phyloP scores from a whole-genome alignment of 2,329 filamentous ascomycete species.

The Botrytis medusae region DNA sequence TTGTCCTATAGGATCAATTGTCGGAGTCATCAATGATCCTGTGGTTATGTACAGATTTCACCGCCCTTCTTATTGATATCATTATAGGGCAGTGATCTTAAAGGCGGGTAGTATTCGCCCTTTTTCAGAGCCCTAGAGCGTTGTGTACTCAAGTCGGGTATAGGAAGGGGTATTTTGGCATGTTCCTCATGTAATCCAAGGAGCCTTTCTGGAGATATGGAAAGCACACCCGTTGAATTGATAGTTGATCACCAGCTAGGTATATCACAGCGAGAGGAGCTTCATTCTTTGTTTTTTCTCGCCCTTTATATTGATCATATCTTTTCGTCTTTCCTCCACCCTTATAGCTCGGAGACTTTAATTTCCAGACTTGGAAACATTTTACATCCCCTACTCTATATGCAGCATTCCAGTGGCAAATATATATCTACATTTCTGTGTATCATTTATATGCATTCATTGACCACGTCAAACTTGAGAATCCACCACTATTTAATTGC shows the following conservation, averaged over 20 bases:
- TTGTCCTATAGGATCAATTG: slow-evolving; percentile 9
- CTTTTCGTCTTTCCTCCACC: neutral
- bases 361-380: neutral
- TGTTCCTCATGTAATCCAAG: neutral
- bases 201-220: neutral
- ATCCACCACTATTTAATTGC: neutral
- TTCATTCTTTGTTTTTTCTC: neutral
- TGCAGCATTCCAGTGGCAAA: neutral
- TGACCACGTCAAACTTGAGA: neutral
- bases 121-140: neutral
- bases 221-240: neutral
- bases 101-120: neutral
- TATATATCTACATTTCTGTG: neutral
- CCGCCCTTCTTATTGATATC: neutral
- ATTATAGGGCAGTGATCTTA: neutral
- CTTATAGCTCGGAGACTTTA: neutral
- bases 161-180: neutral
- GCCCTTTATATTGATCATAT: neutral
- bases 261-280: neutral
- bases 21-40: slow-evolving; percentile 10
- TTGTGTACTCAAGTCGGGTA: slow-evolving; percentile 14
- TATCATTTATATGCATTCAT: slow-evolving; percentile 5
- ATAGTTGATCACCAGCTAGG: neutral
- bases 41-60: neutral
- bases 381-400: neutral